A percentile compares a stretch with the other conserved stretches of the same genome.
Conservation (phyloP, 139 green algal genomes). For the Chloropicon primus region DNA sequence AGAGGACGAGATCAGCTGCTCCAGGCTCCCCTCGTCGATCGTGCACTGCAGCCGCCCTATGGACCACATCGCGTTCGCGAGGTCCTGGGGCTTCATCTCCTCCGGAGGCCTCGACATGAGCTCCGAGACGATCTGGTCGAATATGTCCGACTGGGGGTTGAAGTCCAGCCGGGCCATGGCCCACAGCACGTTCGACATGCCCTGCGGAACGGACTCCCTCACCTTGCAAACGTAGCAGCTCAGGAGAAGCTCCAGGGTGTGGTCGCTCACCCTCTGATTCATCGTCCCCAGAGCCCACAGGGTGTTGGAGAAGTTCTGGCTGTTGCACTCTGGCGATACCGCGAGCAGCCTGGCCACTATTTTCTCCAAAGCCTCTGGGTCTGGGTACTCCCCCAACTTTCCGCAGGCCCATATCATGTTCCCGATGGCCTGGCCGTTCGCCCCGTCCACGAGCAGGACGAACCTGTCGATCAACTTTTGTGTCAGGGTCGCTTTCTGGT, state of each 20-base stretch:
- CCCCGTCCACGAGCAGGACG: background rate
- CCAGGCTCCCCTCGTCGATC: background rate
- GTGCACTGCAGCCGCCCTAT: background rate
- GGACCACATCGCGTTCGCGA: background rate
- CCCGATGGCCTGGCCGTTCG: background rate
- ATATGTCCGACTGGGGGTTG: background rate
- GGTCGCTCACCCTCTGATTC: background rate
- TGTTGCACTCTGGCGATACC: background rate
- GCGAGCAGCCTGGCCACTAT: background rate
- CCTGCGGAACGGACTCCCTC: background rate
- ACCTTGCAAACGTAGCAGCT: background rate
- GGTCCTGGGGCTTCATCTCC: background rate
- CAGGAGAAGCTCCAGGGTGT: background rate
- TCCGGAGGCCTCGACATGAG: background rate
- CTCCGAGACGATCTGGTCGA: background rate
- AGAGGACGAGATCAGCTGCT: background rate
- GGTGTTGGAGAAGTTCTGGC: background rate
- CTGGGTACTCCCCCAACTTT: background rate
- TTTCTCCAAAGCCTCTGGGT: background rate
- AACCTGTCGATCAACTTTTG: background rate
- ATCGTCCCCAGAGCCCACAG: background rate
- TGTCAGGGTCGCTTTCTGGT: background rate
- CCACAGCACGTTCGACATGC: background rate
- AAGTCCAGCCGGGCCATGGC: background rate
- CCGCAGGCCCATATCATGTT: background rate